Conservation (phyloP, 2,329 filamentous ascomycete genomes). For the Tolypocladium tropicale region DNA sequence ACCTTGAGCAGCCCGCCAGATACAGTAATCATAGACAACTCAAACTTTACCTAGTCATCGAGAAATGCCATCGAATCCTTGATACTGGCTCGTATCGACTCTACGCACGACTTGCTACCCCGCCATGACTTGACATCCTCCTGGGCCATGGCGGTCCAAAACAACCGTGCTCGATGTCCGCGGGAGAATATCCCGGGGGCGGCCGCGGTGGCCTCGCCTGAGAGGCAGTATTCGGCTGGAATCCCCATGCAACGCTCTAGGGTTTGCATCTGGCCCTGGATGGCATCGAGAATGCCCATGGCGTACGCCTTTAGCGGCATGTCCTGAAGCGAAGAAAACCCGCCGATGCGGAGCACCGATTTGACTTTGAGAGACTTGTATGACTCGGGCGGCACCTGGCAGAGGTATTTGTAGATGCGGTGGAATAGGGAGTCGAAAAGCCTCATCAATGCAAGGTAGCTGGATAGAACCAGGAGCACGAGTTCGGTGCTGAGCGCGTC, state of each 20-base stretch:
- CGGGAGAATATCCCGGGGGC: neutral
- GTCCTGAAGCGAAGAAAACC: constrained; percentile 12
- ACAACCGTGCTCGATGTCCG: constrained; percentile 8
- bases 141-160: constrained; percentile 9
- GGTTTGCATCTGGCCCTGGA: constrained; percentile 9
- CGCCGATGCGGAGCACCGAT: constrained; percentile 12
- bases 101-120: constrained; percentile 10
- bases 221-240: constrained; percentile 10
- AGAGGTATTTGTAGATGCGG: constrained; percentile 6
- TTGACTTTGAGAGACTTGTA: constrained; percentile 11
- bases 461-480: constrained; percentile 8
- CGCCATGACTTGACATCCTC: constrained; percentile 11
- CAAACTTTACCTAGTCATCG: constrained; percentile 6
- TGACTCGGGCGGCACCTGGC: constrained; percentile 5
- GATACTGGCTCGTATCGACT: constrained; percentile 12
- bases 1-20: too few species aligned
- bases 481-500: constrained; percentile 8
- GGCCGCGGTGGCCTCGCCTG: constrained; percentile 6
- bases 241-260: constrained; percentile 11
- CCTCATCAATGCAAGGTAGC: constrained; percentile 11
- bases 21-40: too few species aligned
- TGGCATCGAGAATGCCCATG: constrained; percentile 10
- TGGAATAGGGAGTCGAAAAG: constrained; percentile 10
- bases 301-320: constrained; percentile 12
- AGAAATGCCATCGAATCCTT: constrained; percentile 9